Evolutionary conservation across 805 yeast genomes (phyloP).

Genomic region (Spathaspora boniae): DNA sequence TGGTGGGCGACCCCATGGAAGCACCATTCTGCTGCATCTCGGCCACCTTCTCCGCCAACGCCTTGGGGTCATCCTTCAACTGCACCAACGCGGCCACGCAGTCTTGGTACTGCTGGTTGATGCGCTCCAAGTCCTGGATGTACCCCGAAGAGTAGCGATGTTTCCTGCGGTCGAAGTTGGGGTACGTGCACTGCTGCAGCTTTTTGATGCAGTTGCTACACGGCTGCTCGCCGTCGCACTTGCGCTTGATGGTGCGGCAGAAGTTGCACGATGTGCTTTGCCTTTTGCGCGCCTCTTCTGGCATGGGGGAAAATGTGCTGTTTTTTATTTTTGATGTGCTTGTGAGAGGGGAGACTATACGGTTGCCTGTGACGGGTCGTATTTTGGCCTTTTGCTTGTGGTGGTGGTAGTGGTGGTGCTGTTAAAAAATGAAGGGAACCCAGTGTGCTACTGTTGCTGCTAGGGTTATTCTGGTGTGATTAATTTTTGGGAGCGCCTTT

Average conservation of each 20-base stretch:
- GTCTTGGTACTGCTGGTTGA: neutral
- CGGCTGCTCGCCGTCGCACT: conserved; percentile 9
- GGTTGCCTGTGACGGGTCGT: too few relatives aligned
- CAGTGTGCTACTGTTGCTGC: too few relatives aligned
- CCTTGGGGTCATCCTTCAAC: neutral
- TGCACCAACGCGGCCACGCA: neutral
- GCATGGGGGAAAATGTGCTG: too few relatives aligned
- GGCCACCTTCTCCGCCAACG: neutral
- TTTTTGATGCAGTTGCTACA: conserved; percentile 8
- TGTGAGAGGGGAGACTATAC: too few relatives aligned
- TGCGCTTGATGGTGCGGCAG: conserved; percentile 7
- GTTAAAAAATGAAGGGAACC: too few relatives aligned
- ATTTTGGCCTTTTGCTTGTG: too few relatives aligned
- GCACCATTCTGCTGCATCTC: neutral
- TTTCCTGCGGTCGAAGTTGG: conserved; percentile 6
- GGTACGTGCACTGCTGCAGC: conserved; percentile 5
- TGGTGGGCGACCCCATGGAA: neutral
- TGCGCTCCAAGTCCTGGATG: neutral
- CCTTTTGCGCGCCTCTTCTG: too few relatives aligned
- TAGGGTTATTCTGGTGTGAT: too few relatives aligned
- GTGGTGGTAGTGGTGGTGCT: too few relatives aligned
- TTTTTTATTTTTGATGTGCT: too few relatives aligned
- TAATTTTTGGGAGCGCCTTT: too few relatives aligned
- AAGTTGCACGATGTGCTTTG: too few relatives aligned
- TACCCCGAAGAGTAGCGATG: neutral